Base-by-base conservation (phyloP, 352 stramenopile species). In the Phytophthora podocarpi region DNA sequence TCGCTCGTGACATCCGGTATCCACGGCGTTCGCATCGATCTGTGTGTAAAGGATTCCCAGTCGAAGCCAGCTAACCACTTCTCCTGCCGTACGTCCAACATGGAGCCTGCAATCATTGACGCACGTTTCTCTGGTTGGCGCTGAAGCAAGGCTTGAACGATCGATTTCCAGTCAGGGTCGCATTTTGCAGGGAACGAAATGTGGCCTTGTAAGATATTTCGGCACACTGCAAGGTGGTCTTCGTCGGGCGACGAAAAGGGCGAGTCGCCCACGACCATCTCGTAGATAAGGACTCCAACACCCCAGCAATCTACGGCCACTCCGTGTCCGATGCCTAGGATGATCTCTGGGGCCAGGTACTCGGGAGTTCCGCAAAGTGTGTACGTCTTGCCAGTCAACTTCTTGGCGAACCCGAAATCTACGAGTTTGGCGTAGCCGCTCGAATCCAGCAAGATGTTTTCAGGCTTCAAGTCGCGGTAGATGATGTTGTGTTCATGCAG, bases 261-360 rank as follows among this genome's bases (percentile, higher is more conserved):
- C 16, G 95, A 96, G 72, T 98, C 91, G 12, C 95, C 95, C 3
- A 92, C 88, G 4, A 98, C 78, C 96, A 99, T 98, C 72, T 98
- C 95, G 67, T 97, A 99, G 37, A 98, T 87, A 16, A 99, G 66
- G 37, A 98, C 96, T 28, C 96, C 96, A 45, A 99, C 74, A 15
- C 95, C 97, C 96, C 96, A 99, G 79, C 91, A 98, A 73, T 98
- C 93, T 4, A 97, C 91, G 16, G 86, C 94, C 42, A 92, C 89
- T 37, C 72, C 72, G 47, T 95, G 85, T 16, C 85, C 85, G 36
- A 91, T 92, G 57, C 90, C 90, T 1, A 93, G 73, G 42, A 95
- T 67, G 28, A 98, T 90, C 67, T 98, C 91, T 0, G 91, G 90
- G 12, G 90, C 77, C 26, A 93, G 72, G 60, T 93, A 93, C 51